Base-by-base conservation (phyloP, 1,139 yeast species). In the Trichomonascaceae sp. region DNA sequence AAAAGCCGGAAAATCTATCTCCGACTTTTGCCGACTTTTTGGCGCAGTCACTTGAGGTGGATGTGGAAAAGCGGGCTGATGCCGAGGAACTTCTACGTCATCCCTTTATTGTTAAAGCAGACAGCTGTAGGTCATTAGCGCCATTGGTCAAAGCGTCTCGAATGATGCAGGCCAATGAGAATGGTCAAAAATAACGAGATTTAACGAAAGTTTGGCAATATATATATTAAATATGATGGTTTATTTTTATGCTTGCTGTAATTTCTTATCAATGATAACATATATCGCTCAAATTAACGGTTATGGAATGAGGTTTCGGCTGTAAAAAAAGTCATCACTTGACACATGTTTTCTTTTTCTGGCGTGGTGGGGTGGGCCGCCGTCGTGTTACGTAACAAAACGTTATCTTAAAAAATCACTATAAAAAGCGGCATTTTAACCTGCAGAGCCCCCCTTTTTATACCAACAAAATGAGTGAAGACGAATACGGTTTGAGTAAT, bases 71-170 rank as follows among this genome's bases (percentile, higher is more conserved):
- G 63, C 82, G 99, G 67, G 95, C 90, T 1, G 82, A 84, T 59
- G 95, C 98, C 1, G 78, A 79, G 43, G 87, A 89, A 60, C 75
- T 93, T 58, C 75, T 93, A 54, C 70, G 73, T 30, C 95, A 90
- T 69, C 80, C 79, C 55, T 93, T 91, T 66, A 82, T 93, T 53
- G 68, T 74, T 30, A 80, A 80, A 54, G 88, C 95, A 12, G 96
- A 87, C 62, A 83, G 82, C 43, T 87, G 85, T 47, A 66, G 77
- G 19, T 77, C 87, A n/a, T 77, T 93, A 61, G 85, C 96, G 10
- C 98, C 98, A 8, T 75, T 93, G 68, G 98, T 93, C 27, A 85
- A 83, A 69, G 80, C 90, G 18, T 96, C 98, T 0, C 74, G 96
- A 53, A 77, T 84, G 80, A 93, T 91, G 64, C 89, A 87, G 50